Conservation (phyloP, 2,329 filamentous ascomycete species). For the Albifimbria verrucaria region DNA sequence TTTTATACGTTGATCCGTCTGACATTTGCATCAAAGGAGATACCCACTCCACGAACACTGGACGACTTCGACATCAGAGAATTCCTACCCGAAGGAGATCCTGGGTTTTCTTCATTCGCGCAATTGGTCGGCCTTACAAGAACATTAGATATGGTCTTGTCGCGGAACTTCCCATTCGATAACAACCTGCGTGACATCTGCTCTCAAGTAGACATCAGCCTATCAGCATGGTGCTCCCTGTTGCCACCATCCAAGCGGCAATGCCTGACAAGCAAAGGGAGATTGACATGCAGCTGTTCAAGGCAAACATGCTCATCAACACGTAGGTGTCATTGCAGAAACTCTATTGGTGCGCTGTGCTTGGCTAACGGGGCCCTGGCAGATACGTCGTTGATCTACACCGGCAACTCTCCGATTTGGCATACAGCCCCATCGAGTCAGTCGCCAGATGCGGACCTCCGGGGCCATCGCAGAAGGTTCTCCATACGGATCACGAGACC, state of each 20-base stretch:
- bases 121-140: constrained; percentile 75
- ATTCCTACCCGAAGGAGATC: constrained; percentile 58
- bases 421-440: constrained; percentile 5
- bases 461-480: background rate
- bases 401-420: constrained; percentile 3
- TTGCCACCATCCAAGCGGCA: constrained; percentile 66
- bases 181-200: constrained; percentile 22
- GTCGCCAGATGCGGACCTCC: constrained; percentile 4
- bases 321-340: background rate
- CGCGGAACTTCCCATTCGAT: constrained; percentile 39
- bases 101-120: constrained; percentile 70
- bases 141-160: constrained; percentile 58
- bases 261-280: constrained; percentile 59
- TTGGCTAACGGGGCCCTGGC: background rate
- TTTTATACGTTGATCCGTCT: background rate
- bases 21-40: constrained; percentile 30
- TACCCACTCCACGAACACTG: constrained; percentile 56
- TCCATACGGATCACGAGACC: constrained; percentile 1
- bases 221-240: constrained; percentile 71
- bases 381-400: background rate
- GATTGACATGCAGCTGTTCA: constrained; percentile 15
- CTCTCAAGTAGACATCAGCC: constrained; percentile 28
- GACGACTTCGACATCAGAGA: constrained; percentile 68
- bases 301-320: background rate
- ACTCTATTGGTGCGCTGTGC: background rate